Percentiles rank a stretch among this genome's conserved stretches.
Evolutionary conservation across 164 flowering plant species (phyloP).

Genomic region (Saururus chinensis): DNA sequence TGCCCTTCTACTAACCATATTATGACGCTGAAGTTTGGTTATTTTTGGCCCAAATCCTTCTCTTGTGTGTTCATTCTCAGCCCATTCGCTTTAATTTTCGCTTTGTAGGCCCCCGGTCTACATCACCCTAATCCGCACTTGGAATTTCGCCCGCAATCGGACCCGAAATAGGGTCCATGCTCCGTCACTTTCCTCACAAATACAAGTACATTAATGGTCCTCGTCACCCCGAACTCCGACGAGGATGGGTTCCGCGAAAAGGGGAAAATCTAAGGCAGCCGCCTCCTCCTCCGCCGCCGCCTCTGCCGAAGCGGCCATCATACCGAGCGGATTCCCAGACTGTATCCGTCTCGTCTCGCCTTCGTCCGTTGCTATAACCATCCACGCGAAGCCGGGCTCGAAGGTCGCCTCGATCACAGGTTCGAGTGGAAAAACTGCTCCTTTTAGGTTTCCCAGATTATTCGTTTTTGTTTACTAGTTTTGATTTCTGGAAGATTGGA

Average conservation of each 20-base stretch:
- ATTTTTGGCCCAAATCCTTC: no score
- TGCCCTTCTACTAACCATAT: no score
- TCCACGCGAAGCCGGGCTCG: constrained; percentile 97
- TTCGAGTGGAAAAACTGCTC: constrained; percentile 13
- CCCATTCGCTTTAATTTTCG: no score
- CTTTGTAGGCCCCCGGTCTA: no score
- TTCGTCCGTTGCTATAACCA: constrained; percentile 70
- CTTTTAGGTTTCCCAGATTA: not conserved
- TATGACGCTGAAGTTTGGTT: no score
- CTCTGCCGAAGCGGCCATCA: not conserved
- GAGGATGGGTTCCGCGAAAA: constrained; percentile 45
- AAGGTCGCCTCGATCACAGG: constrained; percentile 79
- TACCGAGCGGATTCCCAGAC: constrained; percentile 45
- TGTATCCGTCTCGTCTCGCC: constrained; percentile 65
- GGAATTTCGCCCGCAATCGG: no score
- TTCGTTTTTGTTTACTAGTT: not conserved
- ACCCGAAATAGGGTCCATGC: no score
- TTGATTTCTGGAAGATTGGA: not conserved
- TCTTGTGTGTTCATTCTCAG: no score
- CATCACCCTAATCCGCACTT: no score
- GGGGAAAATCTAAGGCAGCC: constrained; percentile 25
- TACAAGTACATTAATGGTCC: no score
- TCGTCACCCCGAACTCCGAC: no score
- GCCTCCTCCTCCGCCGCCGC: not conserved
- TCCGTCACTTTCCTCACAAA: no score